These are phyloP conservation scores for Pseudocercospora vitis DNA, from an alignment of 2,329 filamentous ascomycete species.

Conservation along the genomic window DNA sequence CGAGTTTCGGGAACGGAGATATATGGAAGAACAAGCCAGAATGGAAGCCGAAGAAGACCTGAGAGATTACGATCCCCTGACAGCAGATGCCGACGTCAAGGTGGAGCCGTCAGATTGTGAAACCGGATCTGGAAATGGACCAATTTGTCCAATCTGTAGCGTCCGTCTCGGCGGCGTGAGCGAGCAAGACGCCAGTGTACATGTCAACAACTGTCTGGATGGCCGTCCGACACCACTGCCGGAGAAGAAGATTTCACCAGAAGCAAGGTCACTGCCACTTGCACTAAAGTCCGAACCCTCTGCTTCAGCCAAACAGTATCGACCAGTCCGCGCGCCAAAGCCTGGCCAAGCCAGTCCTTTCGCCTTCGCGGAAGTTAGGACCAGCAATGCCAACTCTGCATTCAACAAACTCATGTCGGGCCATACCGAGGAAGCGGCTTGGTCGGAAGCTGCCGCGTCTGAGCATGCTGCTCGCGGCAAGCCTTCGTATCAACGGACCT, in stretches of 20 bases:
- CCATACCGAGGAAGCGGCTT: slow-evolving; percentile 86
- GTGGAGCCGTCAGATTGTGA: slow-evolving; percentile 1
- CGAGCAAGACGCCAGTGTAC: slow-evolving; percentile 69
- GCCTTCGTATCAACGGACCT: slow-evolving; percentile 83
- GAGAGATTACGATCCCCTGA: slow-evolving; percentile 32
- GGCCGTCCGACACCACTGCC: slow-evolving; percentile 67
- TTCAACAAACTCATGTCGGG: slow-evolving; percentile 92
- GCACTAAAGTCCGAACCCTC: slow-evolving; percentile 22
- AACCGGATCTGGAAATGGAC: slow-evolving; percentile 11
- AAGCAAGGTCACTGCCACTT: slow-evolving; percentile 17
- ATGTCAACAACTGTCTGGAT: slow-evolving; percentile 93
- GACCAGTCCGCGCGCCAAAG: slow-evolving; percentile 65
- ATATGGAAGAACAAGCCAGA: slow-evolving; percentile 69
- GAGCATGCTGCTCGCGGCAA: slow-evolving; percentile 78
- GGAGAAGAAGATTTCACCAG: slow-evolving; percentile 24
- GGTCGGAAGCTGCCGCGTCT: slow-evolving; percentile 79
- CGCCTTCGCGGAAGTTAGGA: slow-evolving; percentile 48
- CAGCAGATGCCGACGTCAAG: slow-evolving; percentile 20
- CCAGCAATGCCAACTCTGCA: slow-evolving; percentile 59
- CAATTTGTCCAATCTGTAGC: slow-evolving; percentile 75
- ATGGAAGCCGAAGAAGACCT: slow-evolving; percentile 55
- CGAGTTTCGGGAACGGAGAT: slow-evolving; percentile 56
- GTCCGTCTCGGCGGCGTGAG: slow-evolving; percentile 57
- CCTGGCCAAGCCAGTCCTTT: slow-evolving; percentile 83
- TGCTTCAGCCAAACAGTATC: slow-evolving; percentile 56